These are phyloP conservation scores for Boletus tylopilopsis DNA, from an alignment of 768 basidiomycete species.

Conservation along the genomic window DNA sequence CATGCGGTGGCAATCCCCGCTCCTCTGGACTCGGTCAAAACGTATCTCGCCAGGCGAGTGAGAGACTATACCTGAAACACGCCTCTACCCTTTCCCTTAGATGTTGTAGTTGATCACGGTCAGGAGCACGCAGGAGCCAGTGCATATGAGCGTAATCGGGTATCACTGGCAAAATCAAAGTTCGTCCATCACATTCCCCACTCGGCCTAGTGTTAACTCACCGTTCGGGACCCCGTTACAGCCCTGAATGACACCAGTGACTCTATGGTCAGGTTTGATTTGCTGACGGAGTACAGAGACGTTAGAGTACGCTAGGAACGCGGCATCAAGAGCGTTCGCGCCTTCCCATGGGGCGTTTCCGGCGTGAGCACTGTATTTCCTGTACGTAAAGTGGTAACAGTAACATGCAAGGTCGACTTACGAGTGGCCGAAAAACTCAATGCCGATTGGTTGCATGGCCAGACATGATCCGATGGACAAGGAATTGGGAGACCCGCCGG, in stretches of 20 bases:
- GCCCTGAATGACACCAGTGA: conserved; percentile 75
- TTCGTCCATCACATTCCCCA: background rate
- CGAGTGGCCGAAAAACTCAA: conserved; percentile 76
- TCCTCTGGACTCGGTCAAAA: conserved; percentile 42
- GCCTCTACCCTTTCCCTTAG: conserved; percentile 58
- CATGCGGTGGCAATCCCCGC: conserved; percentile 64
- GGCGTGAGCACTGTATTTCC: conserved; percentile 64
- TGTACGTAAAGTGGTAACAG: conserved; percentile 5
- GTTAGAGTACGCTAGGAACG: conserved; percentile 76
- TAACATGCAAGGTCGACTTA: conserved; percentile 33
- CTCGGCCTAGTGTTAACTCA: conserved; percentile 27
- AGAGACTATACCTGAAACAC: conserved; percentile 62
- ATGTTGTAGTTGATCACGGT: conserved; percentile 47
- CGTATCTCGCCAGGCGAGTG: background rate
- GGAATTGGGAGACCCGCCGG: conserved; percentile 49
- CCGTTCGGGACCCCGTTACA: conserved; percentile 68
- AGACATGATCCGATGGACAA: conserved; percentile 50
- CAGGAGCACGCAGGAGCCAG: conserved; percentile 71
- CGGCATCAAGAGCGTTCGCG: conserved; percentile 83
- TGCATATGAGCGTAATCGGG: conserved; percentile 78
- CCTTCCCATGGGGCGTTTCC: conserved; percentile 85
- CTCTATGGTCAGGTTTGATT: conserved; percentile 74
- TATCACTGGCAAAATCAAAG: conserved; percentile 50
- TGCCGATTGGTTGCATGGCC: conserved; percentile 61
- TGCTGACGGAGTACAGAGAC: conserved; percentile 84